Percentiles rank a stretch among this genome's conserved stretches.
Evolutionary conservation across 371 early-diverging fungal genomes (phyloP).

Genomic region (Cokeromyces recurvatus): DNA sequence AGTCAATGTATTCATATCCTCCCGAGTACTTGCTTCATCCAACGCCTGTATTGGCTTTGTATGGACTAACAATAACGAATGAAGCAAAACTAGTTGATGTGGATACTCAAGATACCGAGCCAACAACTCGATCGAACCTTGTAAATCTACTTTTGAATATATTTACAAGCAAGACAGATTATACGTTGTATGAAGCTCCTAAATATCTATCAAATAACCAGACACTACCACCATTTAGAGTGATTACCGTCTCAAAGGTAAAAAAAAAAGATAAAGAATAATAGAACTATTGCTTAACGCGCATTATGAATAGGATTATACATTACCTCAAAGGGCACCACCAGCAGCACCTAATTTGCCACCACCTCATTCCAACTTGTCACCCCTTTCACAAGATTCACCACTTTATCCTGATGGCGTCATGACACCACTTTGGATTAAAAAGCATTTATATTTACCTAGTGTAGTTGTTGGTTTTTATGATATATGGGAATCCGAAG

Average conservation of each 20-base stretch:
- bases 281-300: too few species aligned
- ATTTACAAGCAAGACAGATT: slow-evolving; percentile 25
- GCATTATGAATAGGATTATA: slow-evolving; percentile 37
- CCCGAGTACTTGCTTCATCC: slow-evolving; percentile 68
- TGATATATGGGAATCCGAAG: slow-evolving; percentile 55
- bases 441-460: slow-evolving; percentile 62
- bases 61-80: slow-evolving; percentile 46
- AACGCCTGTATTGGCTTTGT: slow-evolving; percentile 64
- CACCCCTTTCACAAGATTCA: slow-evolving; percentile 66
- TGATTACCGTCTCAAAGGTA: slow-evolving; percentile 39
- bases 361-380: slow-evolving; percentile 51
- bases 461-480: slow-evolving; percentile 68
- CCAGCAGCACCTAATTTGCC: slow-evolving; percentile 33
- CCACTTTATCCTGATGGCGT: slow-evolving; percentile 82
- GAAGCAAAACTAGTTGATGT: slow-evolving; percentile 13
- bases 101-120: too few species aligned
- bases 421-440: slow-evolving; percentile 69
- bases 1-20: slow-evolving; percentile 52
- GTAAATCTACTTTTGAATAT: slow-evolving; percentile 8
- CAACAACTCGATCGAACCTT: slow-evolving; percentile 12
- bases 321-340: slow-evolving; percentile 30
- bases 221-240: slow-evolving; percentile 29
- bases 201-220: slow-evolving; percentile 10
- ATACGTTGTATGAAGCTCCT: slow-evolving; percentile 35
- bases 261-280: too few species aligned